Base-by-base conservation (phyloP, 2,329 filamentous ascomycete genomes). In the Tolypocladium pustulatum region DNA sequence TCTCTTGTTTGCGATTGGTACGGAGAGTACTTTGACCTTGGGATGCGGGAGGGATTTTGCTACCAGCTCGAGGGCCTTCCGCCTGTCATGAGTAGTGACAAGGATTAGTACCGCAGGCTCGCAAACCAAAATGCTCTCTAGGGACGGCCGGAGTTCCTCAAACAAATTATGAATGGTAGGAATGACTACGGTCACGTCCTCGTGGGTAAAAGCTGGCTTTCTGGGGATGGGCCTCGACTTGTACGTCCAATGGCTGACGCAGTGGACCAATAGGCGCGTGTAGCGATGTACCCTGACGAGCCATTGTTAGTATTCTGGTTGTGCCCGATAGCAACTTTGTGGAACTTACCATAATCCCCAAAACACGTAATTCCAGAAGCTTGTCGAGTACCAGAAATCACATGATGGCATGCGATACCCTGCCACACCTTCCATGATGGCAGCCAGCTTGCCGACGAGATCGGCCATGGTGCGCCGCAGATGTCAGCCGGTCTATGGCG, bases 161-260 rank as follows among this genome's bases (percentile, higher is more conserved):
- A 93, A 91, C 62, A 85, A 86, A 61, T 91, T 90, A 69, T 95
- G 90, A 64, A 97, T 91, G 13, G 92, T 95, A 9, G 93, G 93
- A 61, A 97, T 89, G 66, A 97, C 90, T 63, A 97, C 91, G 8
- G 93, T 96, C 67, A 96, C 91, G 82, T 97, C 90, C 65, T 89
- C 77, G 38, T 86, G 82, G 34, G 86, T 90, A 70, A 91, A 87
- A 52, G 80, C 86, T n/a, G 93, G 91, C 62, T 91, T 89, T 59
- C 85, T 83, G 46, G 91, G 88, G 58, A 93, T 88, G 49, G 89
- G 89, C 62, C 91, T 89, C 34, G 92, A 91, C 73, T 86, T 89
- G 77, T 96, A 96, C 15, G 79, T 80, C 89, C 90, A 94, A 71
- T 95, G 92, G 66, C 89, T 91, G 66, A 89, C 77, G 67, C 90